phyloP scores from a whole-genome alignment of 345 rosid species.

The Salix udensis region DNA sequence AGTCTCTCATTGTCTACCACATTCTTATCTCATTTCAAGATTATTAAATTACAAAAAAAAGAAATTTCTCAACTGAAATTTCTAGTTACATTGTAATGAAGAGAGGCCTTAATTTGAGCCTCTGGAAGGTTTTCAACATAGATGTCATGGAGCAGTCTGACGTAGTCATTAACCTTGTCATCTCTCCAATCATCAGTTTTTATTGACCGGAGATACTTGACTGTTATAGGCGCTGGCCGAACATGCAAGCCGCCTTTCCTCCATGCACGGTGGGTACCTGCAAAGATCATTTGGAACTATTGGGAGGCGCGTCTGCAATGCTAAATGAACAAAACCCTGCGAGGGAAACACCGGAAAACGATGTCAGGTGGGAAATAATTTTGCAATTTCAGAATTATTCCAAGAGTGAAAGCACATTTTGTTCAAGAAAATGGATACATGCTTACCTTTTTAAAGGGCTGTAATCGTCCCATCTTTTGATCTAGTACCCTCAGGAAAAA shows the following conservation, averaged over 20 bases:
- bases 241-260: conserved; percentile 51
- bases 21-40: too few relatives aligned
- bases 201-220: conserved; percentile 51
- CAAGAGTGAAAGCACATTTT: too few relatives aligned
- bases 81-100: neutral
- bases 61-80: neutral
- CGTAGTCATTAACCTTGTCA: conserved; percentile 10
- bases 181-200: conserved; percentile 17
- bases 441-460: conserved; percentile 52
- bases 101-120: conserved; percentile 30
- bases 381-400: too few relatives aligned
- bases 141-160: conserved; percentile 6
- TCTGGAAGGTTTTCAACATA: conserved; percentile 21
- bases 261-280: conserved; percentile 58
- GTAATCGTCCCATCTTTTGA: conserved; percentile 48
- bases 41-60: neutral
- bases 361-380: too few relatives aligned
- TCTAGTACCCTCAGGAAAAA: conserved; percentile 63
- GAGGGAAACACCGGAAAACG: neutral
- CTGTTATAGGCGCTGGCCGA: conserved; percentile 46
- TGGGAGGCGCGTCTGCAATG: conserved; percentile 44
- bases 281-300: conserved; percentile 44
- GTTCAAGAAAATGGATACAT: neutral
- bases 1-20: too few relatives aligned
- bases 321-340: conserved; percentile 61